phyloP scores from a whole-genome alignment of 75 land plant genomes.

The Pinus tabuliformis region DNA sequence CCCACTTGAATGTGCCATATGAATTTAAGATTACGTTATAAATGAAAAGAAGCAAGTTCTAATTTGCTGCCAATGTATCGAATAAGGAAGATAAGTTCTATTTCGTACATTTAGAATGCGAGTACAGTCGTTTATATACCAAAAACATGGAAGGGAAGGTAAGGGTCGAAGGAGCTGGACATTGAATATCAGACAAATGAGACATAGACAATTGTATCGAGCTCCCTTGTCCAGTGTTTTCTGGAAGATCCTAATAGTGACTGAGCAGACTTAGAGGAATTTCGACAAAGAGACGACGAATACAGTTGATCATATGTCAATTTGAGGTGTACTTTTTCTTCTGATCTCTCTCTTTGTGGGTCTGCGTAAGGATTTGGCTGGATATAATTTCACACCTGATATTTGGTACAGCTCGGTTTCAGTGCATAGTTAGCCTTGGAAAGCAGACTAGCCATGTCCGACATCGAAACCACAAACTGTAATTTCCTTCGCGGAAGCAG shows the following conservation, averaged over 20 bases:
- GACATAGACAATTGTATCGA: background rate
- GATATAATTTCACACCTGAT: background rate
- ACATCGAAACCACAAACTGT: slow-evolving; percentile 13
- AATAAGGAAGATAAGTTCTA: too few relatives aligned
- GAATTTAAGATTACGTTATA: too few relatives aligned
- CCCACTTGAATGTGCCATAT: too few relatives aligned
- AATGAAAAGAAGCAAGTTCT: too few relatives aligned
- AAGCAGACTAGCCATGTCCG: slow-evolving; percentile 42
- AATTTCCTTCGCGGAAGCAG: slow-evolving; percentile 31
- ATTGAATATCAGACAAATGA: background rate
- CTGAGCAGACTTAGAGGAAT: too few relatives aligned
- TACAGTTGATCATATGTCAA: background rate
- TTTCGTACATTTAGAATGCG: too few relatives aligned
- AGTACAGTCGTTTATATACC: too few relatives aligned
- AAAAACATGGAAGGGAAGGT: too few relatives aligned
- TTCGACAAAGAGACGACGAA: background rate
- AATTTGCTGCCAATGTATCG: too few relatives aligned
- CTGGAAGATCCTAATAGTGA: background rate
- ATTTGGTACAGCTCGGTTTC: background rate
- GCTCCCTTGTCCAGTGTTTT: background rate
- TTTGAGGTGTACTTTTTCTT: too few relatives aligned
- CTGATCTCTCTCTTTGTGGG: background rate
- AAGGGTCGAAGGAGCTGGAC: too few relatives aligned
- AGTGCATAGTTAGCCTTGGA: slow-evolving; percentile 30
- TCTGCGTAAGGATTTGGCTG: background rate